Evolutionary conservation across 1,284 basidiomycete genomes (phyloP), one percentile per base, ranked within the genome.

Genomic region (Sporisorium exsertum): DNA sequence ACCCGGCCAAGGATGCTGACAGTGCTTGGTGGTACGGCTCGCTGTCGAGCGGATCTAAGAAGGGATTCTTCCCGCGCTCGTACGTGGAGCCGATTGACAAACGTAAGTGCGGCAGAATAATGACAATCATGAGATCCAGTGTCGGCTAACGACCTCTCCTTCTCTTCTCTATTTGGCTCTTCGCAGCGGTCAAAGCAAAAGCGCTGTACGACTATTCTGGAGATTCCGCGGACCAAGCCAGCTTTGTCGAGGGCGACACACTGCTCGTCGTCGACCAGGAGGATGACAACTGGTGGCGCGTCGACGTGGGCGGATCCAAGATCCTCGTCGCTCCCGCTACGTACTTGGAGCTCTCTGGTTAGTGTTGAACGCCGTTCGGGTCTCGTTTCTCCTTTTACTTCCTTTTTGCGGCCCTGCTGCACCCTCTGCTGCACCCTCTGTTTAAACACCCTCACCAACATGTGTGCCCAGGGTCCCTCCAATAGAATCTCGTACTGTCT

Each of bases 41-140:
- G n/a, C 84, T 90, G 12, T 87, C 91, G 20, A 89, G 88, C 49
- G 90, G 89, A 45, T 90, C 91, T 18, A 90, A 89, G 81, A 89
- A 90, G 51, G 96, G 96, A 1, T 91, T 95, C 87, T 94, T 98
- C 90, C 97, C 97, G 0, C 91, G 91, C 83, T 91, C 91, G 1
- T 99, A 97, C 82, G 76, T 84, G 8, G 74, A 68, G 57, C 56
- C 58, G 10, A 77, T 84, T 12, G 64, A 77, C 18, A 59, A 75
- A 12, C 64, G 76, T 72, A 61, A 76, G 72, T 79, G 37, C 15
- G n/a, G 37, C 5, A 2, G 37, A 4, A 15, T 5, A 16, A 10
- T 29, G 18, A 12, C 16, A 16, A 13, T 4, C n/a, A 7, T 49
- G 47, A 49, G 8, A 4, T 49, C 16, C 37, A n/a, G 24, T 9